A percentile compares a stretch with the other conserved stretches of the same genome.
Conservation (phyloP, 495 filamentous ascomycete genomes). For the Pyronema domesticum region DNA sequence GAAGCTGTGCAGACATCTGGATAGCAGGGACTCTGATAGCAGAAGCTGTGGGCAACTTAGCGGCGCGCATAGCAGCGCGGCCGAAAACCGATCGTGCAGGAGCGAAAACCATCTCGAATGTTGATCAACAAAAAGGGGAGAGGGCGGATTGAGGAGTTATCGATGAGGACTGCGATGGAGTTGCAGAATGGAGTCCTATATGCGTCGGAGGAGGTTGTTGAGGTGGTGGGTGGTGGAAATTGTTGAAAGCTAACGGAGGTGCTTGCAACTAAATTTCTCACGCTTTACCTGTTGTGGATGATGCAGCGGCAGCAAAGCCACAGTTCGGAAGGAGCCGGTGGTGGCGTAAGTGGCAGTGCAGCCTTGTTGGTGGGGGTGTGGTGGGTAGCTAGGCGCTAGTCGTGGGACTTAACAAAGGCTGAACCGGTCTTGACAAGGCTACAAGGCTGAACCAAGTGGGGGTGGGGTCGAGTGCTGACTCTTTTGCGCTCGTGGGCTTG, state of each 20-base stretch:
- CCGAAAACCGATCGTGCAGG: constrained; percentile 8
- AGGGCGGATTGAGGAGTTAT: neutral
- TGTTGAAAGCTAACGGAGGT: constrained; percentile 1
- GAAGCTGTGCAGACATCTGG: constrained; percentile 30
- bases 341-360: neutral
- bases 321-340: neutral
- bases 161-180: neutral
- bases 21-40: constrained; percentile 28
- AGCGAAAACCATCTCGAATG: constrained; percentile 1
- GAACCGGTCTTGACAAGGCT: no score
- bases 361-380: no score
- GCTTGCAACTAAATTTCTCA: neutral
- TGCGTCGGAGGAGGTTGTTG: constrained; percentile 1
- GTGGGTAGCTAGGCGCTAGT: no score
- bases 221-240: constrained; percentile 1
- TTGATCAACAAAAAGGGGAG: neutral
- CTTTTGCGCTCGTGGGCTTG: no score
- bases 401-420: no score
- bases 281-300: neutral
- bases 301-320: neutral
- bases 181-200: neutral
- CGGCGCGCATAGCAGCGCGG: constrained; percentile 9
- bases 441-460: no score
- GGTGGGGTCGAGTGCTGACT: no score
- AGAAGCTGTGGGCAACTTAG: constrained; percentile 15